A percentile compares a stretch with the other conserved stretches of the same genome.
Evolutionary conservation across 2,329 filamentous ascomycete genomes (phyloP).

Genomic region (Hypoxylon sp.): DNA sequence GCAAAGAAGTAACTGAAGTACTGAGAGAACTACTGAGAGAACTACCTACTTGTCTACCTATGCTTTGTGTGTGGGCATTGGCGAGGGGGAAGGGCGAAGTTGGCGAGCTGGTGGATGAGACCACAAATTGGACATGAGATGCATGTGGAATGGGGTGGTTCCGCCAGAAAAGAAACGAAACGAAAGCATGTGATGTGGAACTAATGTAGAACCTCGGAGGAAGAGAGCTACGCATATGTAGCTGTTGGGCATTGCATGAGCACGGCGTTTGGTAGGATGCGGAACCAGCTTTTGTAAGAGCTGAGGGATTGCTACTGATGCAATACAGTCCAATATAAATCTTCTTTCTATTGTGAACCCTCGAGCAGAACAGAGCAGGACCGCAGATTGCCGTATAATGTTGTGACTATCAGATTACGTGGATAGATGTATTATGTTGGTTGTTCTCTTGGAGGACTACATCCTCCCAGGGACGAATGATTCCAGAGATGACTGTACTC

Average conservation of each 20-base stretch:
- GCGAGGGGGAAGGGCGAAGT: neutral
- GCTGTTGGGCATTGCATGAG: slow-evolving; percentile 50
- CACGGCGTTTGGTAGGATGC: slow-evolving; percentile 50
- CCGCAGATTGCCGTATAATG: neutral
- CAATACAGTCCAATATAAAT: slow-evolving; percentile 29
- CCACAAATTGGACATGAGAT: slow-evolving; percentile 20
- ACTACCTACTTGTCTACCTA: neutral
- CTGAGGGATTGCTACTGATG: slow-evolving; percentile 22
- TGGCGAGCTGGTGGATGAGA: slow-evolving; percentile 6
- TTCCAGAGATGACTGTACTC: neutral
- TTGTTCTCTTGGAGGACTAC: neutral
- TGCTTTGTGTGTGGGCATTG: neutral
- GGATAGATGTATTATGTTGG: neutral
- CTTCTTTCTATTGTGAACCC: slow-evolving; percentile 22
- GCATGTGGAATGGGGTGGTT: slow-evolving; percentile 7
- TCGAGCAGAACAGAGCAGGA: neutral
- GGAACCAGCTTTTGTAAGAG: slow-evolving; percentile 3
- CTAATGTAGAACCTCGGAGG: slow-evolving; percentile 34
- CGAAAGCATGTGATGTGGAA: slow-evolving; percentile 24
- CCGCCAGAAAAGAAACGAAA: slow-evolving; percentile 4
- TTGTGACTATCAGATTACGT: neutral
- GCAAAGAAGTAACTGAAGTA: slow-evolving; percentile 59
- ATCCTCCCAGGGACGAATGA: neutral
- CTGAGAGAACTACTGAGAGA: slow-evolving; percentile 43
- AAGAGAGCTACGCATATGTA: slow-evolving; percentile 22